These are phyloP conservation scores for Sphaerostilbella broomeana DNA, from an alignment of 2,329 filamentous ascomycete species.

Conservation along the genomic window DNA sequence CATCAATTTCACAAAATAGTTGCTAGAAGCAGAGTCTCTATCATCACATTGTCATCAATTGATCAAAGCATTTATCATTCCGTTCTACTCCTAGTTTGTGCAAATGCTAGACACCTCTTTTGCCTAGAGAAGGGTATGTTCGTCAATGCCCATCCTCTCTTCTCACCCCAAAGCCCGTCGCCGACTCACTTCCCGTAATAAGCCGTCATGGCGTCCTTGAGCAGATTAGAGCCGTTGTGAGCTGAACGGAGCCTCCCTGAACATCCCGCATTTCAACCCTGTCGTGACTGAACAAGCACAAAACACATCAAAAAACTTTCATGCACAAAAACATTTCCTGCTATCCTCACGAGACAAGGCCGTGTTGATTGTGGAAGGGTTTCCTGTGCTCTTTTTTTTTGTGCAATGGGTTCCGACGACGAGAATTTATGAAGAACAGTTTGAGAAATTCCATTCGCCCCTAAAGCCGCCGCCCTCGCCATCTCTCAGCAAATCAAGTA, in stretches of 20 bases:
- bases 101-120: slow-evolving; percentile 29
- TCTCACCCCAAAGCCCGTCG: slow-evolving; percentile 11
- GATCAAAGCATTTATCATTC: slow-evolving; percentile 27
- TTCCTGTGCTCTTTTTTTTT: slow-evolving; percentile 32
- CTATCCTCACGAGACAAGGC: slow-evolving; percentile 11
- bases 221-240: slow-evolving; percentile 9
- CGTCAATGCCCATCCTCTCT: slow-evolving; percentile 14
- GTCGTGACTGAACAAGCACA: slow-evolving; percentile 6
- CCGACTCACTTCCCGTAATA: slow-evolving; percentile 14
- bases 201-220: slow-evolving; percentile 15
- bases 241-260: slow-evolving; percentile 1
- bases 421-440: slow-evolving; percentile 30
- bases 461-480: slow-evolving; percentile 35
- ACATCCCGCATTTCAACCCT: background rate
- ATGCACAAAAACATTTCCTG: slow-evolving; percentile 7
- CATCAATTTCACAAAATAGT: background rate
- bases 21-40: background rate
- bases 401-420: slow-evolving; percentile 26
- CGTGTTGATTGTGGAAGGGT: slow-evolving; percentile 15
- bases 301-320: slow-evolving; percentile 7
- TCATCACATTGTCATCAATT: slow-evolving; percentile 10
- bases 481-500: slow-evolving; percentile 43
- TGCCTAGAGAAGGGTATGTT: slow-evolving; percentile 22
- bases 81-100: slow-evolving; percentile 31
- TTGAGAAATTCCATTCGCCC: slow-evolving; percentile 28